Evolutionary conservation across 805 yeast genomes (phyloP), one percentile per base, ranked within the genome.

Genomic region (Lachancea quebecensis): DNA sequence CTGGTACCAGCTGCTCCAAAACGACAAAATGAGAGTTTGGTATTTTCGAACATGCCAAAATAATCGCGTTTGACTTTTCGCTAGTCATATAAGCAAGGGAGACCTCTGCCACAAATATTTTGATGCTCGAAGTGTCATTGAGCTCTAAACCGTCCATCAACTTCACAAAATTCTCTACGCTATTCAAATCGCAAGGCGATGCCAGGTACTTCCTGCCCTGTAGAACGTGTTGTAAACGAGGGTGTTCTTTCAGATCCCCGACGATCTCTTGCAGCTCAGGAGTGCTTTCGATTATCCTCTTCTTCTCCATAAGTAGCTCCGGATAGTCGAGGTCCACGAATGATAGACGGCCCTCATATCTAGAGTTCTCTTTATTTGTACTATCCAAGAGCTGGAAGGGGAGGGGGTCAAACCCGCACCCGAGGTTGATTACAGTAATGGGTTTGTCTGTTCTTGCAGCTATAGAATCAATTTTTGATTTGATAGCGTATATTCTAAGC

Each of bases 11-110:
- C 56, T 86, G 95, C 51, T 85, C 95, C 43, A 86, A 63, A 2
- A 84, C 69, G 1, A 83, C 53, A 48, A 85, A 80, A 56, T 82
- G 86, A 2, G 82, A 66, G 35, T 73, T 69, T 2, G 73, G 67
- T 12, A 77, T 62, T 0, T 45, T 46, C 2, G 65, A 57, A 3
- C 81, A 67, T 2, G 79, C 67, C 21, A 63, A 51, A 31, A 86
- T 77, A 7, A 86, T 74, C 2, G 72, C 69, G 57, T 86, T 81
- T 5, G 95, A 87, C 45, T 72, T 70, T 32, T 70, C 71, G 10
- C 84, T 81, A 33, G 72, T 68, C 93, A 86, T 85, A 59, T 85
- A 86, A 0, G 91, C 89, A 45, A 86, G 64, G 0, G 95, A 85
- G 3, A 86, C 95, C 59, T 85, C 95, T 1, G 95, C 91, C 34